A percentile compares a stretch with the other conserved stretches of the same genome.
These are phyloP conservation scores for Amyloporia xantha DNA, from an alignment of 768 basidiomycete genomes.

Conservation along the genomic window DNA sequence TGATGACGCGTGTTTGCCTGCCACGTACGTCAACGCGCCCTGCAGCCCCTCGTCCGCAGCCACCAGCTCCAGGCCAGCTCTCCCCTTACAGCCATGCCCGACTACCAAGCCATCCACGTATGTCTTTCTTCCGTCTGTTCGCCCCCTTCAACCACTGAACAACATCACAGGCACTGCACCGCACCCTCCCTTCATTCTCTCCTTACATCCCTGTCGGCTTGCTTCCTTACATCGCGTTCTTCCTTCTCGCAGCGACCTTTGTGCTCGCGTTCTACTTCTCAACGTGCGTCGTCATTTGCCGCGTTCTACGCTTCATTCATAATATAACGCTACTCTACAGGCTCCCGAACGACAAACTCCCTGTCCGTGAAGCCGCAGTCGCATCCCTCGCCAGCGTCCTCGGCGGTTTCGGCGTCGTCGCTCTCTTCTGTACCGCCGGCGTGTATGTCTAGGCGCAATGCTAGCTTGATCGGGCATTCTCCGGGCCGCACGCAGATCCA, in stretches of 20 bases:
- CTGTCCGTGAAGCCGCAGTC: conserved; percentile 60
- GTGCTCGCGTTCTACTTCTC: conserved; percentile 88
- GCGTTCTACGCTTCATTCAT: conserved; percentile 6
- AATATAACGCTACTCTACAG: conserved; percentile 35
- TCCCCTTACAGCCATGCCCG: conserved; percentile 39
- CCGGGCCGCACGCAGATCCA: background rate
- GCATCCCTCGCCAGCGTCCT: conserved; percentile 70
- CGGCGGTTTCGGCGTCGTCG: conserved; percentile 85
- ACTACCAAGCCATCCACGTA: conserved; percentile 54
- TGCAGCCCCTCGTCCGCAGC: conserved; percentile 7
- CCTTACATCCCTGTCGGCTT: conserved; percentile 62
- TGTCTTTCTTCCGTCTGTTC: conserved; percentile 7
- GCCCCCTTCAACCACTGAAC: conserved; percentile 4
- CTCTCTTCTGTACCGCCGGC: conserved; percentile 80
- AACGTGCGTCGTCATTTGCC: conserved; percentile 46
- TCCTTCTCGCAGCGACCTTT: conserved; percentile 71
- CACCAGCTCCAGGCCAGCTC: conserved; percentile 6
- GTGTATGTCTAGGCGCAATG: conserved; percentile 60
- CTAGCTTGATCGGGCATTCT: background rate
- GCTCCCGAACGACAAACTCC: conserved; percentile 65
- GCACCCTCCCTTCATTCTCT: conserved; percentile 58
- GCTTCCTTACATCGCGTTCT: conserved; percentile 69
- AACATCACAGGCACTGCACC: conserved; percentile 50
- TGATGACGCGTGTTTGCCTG: conserved; percentile 62
- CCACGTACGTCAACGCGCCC: conserved; percentile 37